Percentiles rank a stretch among this genome's conserved stretches.
These are phyloP conservation scores for Phytophthora kernoviae DNA, from an alignment of 352 stramenopile genomes.

Conservation along the genomic window DNA sequence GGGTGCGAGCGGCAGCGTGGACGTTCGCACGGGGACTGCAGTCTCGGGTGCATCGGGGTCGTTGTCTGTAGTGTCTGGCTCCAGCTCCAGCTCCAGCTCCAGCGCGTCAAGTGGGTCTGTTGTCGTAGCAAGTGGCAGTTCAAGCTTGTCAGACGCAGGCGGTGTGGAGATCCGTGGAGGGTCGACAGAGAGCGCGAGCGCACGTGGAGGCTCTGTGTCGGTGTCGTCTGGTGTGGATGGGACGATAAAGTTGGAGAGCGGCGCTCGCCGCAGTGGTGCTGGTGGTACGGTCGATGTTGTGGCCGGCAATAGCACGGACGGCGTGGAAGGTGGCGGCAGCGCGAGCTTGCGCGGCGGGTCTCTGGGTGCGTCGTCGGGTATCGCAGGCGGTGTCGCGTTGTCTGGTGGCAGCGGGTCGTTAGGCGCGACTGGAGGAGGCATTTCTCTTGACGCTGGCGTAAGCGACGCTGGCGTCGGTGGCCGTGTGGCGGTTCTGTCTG, in stretches of 20 bases:
- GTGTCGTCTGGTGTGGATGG: conserved; percentile 2
- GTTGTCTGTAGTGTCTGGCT: neutral
- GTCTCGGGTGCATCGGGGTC: neutral
- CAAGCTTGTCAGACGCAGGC: conserved; percentile 10
- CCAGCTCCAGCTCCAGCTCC: neutral
- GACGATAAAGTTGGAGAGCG: neutral
- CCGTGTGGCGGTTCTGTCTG: conserved; percentile 11
- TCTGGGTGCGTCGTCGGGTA: conserved; percentile 1
- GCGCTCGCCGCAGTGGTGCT: conserved; percentile 10
- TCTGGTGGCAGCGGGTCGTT: conserved; percentile 21
- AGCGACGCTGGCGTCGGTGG: conserved; percentile 1
- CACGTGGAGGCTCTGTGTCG: conserved; percentile 4
- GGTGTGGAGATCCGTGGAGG: conserved; percentile 1
- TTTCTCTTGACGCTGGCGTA: conserved; percentile 3
- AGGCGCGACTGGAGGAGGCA: conserved; percentile 7
- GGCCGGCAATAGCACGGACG: conserved; percentile 17
- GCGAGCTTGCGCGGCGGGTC: conserved; percentile 6
- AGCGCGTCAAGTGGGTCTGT: conserved; percentile 7
- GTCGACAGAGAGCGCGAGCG: neutral
- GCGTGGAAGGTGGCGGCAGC: conserved; percentile 14
- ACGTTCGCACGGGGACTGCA: conserved; percentile 2
- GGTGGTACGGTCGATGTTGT: conserved; percentile 17
- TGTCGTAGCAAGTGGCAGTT: conserved; percentile 14
- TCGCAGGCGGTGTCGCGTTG: conserved; percentile 13
- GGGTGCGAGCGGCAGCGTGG: neutral